Evolutionary conservation across 495 filamentous ascomycete genomes (phyloP), one percentile per base, ranked within the genome.

Genomic region (Penicillium daleae): DNA sequence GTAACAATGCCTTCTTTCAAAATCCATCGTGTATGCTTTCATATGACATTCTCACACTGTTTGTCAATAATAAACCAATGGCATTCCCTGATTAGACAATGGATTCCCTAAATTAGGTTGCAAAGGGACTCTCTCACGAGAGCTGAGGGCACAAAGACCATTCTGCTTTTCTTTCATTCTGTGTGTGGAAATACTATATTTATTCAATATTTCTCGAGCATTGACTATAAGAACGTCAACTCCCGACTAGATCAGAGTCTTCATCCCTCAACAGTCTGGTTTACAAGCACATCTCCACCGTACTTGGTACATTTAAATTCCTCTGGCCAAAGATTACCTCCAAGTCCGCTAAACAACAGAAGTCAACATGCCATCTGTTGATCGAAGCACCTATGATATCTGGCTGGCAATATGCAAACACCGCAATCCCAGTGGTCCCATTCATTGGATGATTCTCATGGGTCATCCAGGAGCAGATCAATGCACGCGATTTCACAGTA

Each of bases 171-270:
- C 29, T 7, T 31, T 7, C 29, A 4, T 31, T 31, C 29, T 31
- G 7, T 31, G 7, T 31, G 7, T 31, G 4, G 7, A 31, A 7
- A 31, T 4, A 3, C 29, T 64, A 86, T 17, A 17, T 17, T 40
- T n/a, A 44, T 22, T 19, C 5, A 12, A 21, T 8, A 44, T 44
- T 19, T 21, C 8, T 44, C 19, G 19, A 44, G 40, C 6, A 44
- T 5, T 44, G n/a, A 6, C 2, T 44, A 44, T 44, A 44, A 44
- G 17, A 44, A 21, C 40, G 22, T 44, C 17, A 22, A 21, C 2
- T 21, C 19, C 19, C 8, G 0, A 8, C 17, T 8, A 4, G 8
- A 44, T 44, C 2, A 31, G 7, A 40, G 1, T 40, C 13, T 17
- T n/a, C 37, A 40, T n/a, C 17, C 15, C 15, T 40, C 37, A 40